Evolutionary conservation across 1,284 basidiomycete species (phyloP), one percentile per base, ranked within the genome.

Genomic region (Coniophora puteana): DNA sequence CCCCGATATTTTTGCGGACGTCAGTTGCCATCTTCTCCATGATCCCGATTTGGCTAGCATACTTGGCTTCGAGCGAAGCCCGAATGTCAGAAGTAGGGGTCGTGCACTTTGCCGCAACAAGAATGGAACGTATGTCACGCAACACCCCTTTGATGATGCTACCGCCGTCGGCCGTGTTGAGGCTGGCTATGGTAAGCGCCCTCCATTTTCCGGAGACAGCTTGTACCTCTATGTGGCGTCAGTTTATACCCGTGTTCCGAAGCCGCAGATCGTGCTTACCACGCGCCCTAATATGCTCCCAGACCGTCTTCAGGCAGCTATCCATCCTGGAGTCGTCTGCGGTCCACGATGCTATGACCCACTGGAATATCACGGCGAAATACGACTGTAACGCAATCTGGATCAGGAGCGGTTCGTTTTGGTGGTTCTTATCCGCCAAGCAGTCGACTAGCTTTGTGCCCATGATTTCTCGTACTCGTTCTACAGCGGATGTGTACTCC

Each of bases 371-470:
- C 29, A 52, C 53, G 5, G 53, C 41, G 24, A 64, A 34, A 38
- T 46, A 59, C 4, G 59, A 59, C 40, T 61, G 62, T 35, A 61
- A 64, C 5, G 58, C 58, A 14, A 61, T 64, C 24, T 61, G 58
- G 11, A 61, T 47, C 34, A 62, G 38, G 30, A 64, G 61, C 2
- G 62, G 59, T 36, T 63, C 60, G 0, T 61, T 57, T 16, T 21
- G 43, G 4, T 63, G 59, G 26, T 48, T 46, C 31, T 59, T 63
- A n/a, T n/a, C n/a, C n/a, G n/a, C n/a, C n/a, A n/a, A n/a, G n/a
- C n/a, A n/a, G n/a, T n/a, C n/a, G n/a, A n/a, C n/a, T n/a, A n/a
- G n/a, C n/a, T n/a, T n/a, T n/a, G n/a, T n/a, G n/a, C n/a, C n/a
- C n/a, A n/a, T n/a, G n/a, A n/a, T n/a, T n/a, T n/a, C n/a, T n/a